Evolutionary conservation across 495 filamentous ascomycete genomes (phyloP).

Genomic region (Viridothelium virens): DNA sequence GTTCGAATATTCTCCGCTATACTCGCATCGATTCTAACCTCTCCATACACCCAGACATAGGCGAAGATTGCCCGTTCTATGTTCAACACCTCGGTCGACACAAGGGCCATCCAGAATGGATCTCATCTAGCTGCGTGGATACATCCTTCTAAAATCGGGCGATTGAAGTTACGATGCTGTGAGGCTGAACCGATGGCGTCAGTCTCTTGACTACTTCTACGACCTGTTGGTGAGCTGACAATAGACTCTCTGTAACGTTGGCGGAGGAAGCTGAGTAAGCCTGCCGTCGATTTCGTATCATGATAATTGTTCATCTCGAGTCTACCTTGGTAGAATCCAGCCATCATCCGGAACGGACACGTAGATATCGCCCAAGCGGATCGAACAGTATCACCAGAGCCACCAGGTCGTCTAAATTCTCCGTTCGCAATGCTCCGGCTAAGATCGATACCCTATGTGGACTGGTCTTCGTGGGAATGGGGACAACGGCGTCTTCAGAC

Average conservation of each 20-base stretch:
- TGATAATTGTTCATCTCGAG: not conserved
- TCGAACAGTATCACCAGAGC: not conserved
- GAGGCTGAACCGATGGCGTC: too few relatives aligned
- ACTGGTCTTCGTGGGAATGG: not conserved
- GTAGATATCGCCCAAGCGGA: not conserved
- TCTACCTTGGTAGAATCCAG: not conserved
- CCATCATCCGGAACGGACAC: not conserved
- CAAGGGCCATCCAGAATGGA: too few relatives aligned
- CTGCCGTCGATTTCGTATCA: not conserved
- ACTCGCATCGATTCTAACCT: too few relatives aligned
- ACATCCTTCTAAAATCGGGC: too few relatives aligned
- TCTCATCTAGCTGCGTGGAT: too few relatives aligned
- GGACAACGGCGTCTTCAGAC: not conserved
- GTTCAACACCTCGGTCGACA: too few relatives aligned
- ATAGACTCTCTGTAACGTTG: not conserved
- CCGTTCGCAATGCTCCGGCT: not conserved
- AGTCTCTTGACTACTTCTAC: too few relatives aligned
- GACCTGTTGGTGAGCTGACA: not conserved
- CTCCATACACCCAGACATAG: too few relatives aligned
- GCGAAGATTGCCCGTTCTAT: too few relatives aligned
- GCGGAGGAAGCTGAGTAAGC: not conserved
- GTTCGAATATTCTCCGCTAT: too few relatives aligned
- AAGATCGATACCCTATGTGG: not conserved
- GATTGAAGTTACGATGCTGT: too few relatives aligned
- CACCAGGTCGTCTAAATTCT: not conserved